A percentile compares a stretch with the other conserved stretches of the same genome.
phyloP scores from a whole-genome alignment of 495 filamentous ascomycete species.

The Aspergillus funiculosus region DNA sequence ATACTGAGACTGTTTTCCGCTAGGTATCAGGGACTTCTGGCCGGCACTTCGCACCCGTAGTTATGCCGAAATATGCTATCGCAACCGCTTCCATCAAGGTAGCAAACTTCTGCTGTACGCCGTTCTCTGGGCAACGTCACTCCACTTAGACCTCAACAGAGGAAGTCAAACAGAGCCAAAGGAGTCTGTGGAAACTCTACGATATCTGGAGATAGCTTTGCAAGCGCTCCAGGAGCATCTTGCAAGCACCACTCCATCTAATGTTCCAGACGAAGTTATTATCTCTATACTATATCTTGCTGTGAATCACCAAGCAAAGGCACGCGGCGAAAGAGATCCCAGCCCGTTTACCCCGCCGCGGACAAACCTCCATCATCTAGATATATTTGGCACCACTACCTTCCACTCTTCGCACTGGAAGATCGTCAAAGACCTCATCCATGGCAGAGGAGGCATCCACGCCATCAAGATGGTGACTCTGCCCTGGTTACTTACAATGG shows the following conservation, averaged over 20 bases:
- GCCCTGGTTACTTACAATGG: not conserved
- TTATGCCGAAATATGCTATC: not conserved
- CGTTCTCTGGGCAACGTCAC: conserved; percentile 1
- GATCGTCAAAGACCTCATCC: not conserved
- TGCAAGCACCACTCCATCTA: not conserved
- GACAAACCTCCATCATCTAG: not conserved
- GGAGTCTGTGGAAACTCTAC: not conserved
- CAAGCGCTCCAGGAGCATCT: not conserved
- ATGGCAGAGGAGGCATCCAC: not conserved
- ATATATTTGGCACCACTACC: conserved; percentile 1
- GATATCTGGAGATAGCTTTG: not conserved
- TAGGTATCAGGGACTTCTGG: conserved; percentile 2
- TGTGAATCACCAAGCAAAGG: conserved; percentile 1
- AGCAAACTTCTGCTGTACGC: not conserved
- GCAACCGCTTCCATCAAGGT: conserved; percentile 1
- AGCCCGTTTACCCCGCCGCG: conserved; percentile 1
- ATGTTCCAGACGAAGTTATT: not conserved
- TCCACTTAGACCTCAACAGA: conserved; percentile 1
- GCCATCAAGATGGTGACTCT: not conserved
- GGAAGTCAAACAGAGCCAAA: not conserved
- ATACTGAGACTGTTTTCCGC: not conserved
- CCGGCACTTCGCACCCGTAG: not conserved
- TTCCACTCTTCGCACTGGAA: not conserved
- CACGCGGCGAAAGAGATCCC: not conserved
- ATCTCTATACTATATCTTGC: not conserved